Base-by-base conservation (phyloP, 192 early-diverging fungal species). In the Spizellomyces sp. region DNA sequence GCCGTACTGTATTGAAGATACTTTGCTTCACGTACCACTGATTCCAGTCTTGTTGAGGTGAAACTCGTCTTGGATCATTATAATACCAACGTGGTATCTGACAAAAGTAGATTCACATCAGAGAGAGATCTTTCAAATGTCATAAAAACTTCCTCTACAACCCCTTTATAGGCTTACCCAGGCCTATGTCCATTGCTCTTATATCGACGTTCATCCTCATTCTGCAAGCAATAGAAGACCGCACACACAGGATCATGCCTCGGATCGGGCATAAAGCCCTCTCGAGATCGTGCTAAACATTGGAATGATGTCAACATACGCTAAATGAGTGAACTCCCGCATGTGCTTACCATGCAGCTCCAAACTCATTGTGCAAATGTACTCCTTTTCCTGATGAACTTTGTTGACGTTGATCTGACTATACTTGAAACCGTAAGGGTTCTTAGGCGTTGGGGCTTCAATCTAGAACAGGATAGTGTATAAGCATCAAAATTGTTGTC, bases 161-260 rank as follows among this genome's bases (percentile, higher is more conserved):
- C 27, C 27, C 1, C 0, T 36, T 36, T 36, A 36, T 2, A 36
- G 27, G 27, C 27, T 0, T 36, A 36, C 77, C 81, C 84, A 44
- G 73, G 69, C 1, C 74, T 66, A 69, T 78, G 80, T n/a, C 88
- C 83, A 61, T 88, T 86, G 42, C 71, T 76, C 0, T 42, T 2
- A 14, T 82, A 65, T 52, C 48, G 19, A 4, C 42, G 22, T 21
- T 85, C 76, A 4, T 82, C 74, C 8, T 87, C 85, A 6, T 77
- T 81, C 47, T 87, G 83, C 45, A 92, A 74, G 70, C 90, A 90
- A 75, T 88, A 95, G 76, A 92, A 89, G 0, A 92, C 75, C 6
- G 77, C 73, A 9, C 79, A 42, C 0, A 98, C 74, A 4, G 81
- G 70, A 70, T 96, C 92, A 8, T 75, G 19, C 42, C 69, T 75